These are phyloP conservation scores for Neolentinus lepideus DNA, from an alignment of 1,284 basidiomycete species.

Conservation along the genomic window DNA sequence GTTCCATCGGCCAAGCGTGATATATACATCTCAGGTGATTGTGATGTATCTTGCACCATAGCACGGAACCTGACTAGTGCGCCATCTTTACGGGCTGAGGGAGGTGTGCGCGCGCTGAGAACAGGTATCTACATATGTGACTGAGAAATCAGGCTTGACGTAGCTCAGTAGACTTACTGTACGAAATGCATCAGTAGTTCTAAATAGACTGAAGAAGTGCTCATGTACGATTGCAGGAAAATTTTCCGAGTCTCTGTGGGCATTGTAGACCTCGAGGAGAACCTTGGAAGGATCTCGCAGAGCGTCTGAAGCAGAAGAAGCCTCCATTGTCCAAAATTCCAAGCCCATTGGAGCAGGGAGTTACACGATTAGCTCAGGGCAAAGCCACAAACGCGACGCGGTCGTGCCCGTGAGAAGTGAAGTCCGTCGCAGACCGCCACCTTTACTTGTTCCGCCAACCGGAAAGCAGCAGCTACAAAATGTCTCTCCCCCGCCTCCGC, in stretches of 20 bases:
- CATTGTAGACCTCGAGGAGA: not conserved
- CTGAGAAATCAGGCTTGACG: not conserved
- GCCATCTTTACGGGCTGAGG: slow-evolving; percentile 36
- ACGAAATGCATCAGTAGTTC: slow-evolving; percentile 8
- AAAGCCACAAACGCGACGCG: not conserved
- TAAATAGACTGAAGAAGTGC: slow-evolving; percentile 12
- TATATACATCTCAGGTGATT: slow-evolving; percentile 65
- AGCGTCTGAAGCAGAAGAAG: slow-evolving; percentile 7
- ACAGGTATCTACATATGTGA: slow-evolving; percentile 39
- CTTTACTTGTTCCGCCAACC: not conserved
- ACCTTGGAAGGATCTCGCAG: slow-evolving; percentile 6
- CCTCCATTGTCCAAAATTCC: slow-evolving; percentile 5
- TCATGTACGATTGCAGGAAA: not conserved
- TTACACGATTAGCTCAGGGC: not conserved
- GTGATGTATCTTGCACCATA: slow-evolving; percentile 78
- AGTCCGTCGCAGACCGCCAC: not conserved
- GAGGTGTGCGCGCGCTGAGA: slow-evolving; percentile 39
- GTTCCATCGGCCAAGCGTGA: slow-evolving; percentile 30
- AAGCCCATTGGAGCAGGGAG: not conserved
- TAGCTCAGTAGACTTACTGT: slow-evolving; percentile 8
- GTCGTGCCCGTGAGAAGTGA: not conserved
- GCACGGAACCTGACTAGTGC: slow-evolving; percentile 61
- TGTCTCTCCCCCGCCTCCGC: slow-evolving; percentile 5
- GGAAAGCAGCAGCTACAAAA: not conserved
- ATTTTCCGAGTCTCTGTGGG: not conserved